phyloP scores from a whole-genome alignment of 345 rosid species.

The Eucalyptus microcorys region DNA sequence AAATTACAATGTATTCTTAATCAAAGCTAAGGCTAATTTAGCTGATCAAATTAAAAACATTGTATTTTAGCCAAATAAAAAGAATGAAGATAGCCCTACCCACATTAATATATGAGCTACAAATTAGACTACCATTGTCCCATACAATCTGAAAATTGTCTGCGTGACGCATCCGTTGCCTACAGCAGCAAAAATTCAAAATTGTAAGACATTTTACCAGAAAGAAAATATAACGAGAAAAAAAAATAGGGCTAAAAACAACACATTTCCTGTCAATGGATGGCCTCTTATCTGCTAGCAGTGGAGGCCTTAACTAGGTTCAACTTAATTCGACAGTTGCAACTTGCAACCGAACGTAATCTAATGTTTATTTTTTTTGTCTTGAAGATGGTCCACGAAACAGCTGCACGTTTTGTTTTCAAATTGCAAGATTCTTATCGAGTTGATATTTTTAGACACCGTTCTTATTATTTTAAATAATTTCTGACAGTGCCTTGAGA shows the following conservation, averaged over 20 bases:
- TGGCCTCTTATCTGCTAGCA: background rate
- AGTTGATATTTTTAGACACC: background rate
- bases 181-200: background rate
- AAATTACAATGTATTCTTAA: background rate
- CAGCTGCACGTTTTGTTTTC: background rate
- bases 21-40: background rate
- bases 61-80: background rate
- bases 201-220: background rate
- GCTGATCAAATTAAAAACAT: background rate
- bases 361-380: background rate
- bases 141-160: background rate
- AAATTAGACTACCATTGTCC: background rate
- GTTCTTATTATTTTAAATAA: background rate
- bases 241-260: background rate
- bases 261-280: background rate
- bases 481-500: background rate
- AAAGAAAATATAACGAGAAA: background rate
- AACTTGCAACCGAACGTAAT: background rate
- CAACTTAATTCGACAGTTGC: background rate
- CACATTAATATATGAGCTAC: background rate
- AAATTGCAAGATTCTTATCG: background rate
- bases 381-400: background rate
- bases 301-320: background rate
- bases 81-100: background rate
- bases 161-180: background rate